A percentile compares a stretch with the other conserved stretches of the same genome.
Conservation (phyloP, 495 filamentous ascomycete genomes). For the Cudoniella acicularis region DNA sequence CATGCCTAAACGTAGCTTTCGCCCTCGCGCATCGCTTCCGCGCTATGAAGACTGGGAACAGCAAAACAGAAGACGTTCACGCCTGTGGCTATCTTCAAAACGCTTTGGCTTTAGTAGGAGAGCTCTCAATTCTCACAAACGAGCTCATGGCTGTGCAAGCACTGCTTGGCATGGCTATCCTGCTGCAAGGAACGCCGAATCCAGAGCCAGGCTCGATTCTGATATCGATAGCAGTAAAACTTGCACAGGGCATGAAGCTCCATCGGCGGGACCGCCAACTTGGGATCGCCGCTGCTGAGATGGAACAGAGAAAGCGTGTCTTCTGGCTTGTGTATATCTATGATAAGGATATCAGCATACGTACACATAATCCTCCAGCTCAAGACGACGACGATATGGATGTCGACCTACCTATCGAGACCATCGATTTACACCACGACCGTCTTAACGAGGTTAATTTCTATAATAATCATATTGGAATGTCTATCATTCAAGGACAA, state of each 20-base stretch:
- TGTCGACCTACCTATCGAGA: conserved; percentile 85
- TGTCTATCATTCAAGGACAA: conserved; percentile 84
- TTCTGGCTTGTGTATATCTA: conserved; percentile 97
- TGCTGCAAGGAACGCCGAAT: conserved; percentile 92
- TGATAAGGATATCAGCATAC: conserved; percentile 89
- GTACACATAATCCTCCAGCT: conserved; percentile 84
- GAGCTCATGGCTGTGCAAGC: conserved; percentile 70
- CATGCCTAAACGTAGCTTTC: conserved; percentile 3
- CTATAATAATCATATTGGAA: conserved; percentile 81
- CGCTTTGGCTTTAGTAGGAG: conserved; percentile 71
- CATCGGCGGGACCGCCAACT: conserved; percentile 88
- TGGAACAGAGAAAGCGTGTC: conserved; percentile 89
- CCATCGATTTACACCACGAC: conserved; percentile 80
- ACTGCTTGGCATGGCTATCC: conserved; percentile 87
- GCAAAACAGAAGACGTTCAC: conserved; percentile 3
- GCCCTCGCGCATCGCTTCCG: conserved; percentile 2
- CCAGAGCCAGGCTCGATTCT: conserved; percentile 91
- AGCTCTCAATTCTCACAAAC: conserved; percentile 2
- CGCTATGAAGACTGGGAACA: conserved; percentile 2
- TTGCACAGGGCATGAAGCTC: conserved; percentile 91
- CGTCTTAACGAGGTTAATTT: conserved; percentile 90
- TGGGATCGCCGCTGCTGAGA: conserved; percentile 82
- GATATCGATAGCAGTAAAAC: conserved; percentile 83
- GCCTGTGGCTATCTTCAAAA: conserved; percentile 95
- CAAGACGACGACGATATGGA: conserved; percentile 99